These are phyloP conservation scores for Syncephalastrum monosporum DNA, from an alignment of 371 early-diverging fungal genomes.

Conservation along the genomic window DNA sequence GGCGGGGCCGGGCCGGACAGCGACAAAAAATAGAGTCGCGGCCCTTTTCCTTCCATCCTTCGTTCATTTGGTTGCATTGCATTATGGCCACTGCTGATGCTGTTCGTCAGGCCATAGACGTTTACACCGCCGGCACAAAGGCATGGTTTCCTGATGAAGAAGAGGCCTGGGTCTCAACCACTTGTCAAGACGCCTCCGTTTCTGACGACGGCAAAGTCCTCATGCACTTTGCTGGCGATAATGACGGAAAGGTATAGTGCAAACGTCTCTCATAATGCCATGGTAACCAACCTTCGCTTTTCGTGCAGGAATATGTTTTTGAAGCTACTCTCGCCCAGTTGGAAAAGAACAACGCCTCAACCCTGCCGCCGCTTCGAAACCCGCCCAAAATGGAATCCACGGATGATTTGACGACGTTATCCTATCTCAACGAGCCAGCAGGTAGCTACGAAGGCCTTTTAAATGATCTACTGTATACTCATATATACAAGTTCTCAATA, in stretches of 20 bases:
- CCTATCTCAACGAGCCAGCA: conserved; percentile 86
- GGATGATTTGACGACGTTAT: conserved; percentile 87
- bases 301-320: conserved; percentile 62
- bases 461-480: too few species aligned
- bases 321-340: conserved; percentile 71
- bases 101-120: conserved; percentile 46
- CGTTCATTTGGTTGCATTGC: conserved; percentile 1
- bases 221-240: conserved; percentile 63
- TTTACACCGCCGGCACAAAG: conserved; percentile 68
- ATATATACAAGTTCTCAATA: conserved; percentile 67
- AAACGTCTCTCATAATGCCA: not conserved
- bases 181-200: conserved; percentile 56
- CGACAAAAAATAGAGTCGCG: too few species aligned
- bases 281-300: not conserved
- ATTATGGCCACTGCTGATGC: conserved; percentile 14
- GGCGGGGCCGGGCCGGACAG: too few species aligned
- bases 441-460: conserved; percentile 38
- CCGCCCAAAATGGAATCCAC: conserved; percentile 83
- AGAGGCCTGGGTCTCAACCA: conserved; percentile 85
- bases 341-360: conserved; percentile 54
- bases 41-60: not conserved
- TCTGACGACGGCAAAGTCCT: conserved; percentile 50
- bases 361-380: conserved; percentile 86
- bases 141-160: conserved; percentile 89
- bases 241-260: conserved; percentile 49